Evolutionary conservation across 257 asterid species (phyloP).

Genomic region (Lavandula angustifolia): DNA sequence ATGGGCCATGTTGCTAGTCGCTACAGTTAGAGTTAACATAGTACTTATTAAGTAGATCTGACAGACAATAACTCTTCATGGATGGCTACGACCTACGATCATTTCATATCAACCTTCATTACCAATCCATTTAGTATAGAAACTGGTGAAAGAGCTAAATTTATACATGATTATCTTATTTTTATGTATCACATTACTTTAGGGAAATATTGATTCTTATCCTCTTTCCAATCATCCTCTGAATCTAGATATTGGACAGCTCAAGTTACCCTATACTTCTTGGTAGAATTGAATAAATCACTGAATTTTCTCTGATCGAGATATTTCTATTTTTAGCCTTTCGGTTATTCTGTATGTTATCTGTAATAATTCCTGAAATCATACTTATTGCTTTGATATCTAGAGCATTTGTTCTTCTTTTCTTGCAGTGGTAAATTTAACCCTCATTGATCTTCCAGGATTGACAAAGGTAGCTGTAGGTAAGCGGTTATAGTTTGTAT

Average conservation of each 20-base stretch:
- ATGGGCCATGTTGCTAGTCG: background rate
- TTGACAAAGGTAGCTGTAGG: conserved; percentile 98
- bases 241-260: background rate
- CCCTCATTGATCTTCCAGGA: conserved; percentile 98
- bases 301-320: conserved; percentile 7
- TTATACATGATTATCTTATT: background rate
- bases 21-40: background rate
- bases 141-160: conserved; percentile 10
- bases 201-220: background rate
- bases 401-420: conserved; percentile 18
- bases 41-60: background rate
- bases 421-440: conserved; percentile 83
- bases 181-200: conserved; percentile 2
- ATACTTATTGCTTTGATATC: conserved; percentile 9
- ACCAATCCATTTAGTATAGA: conserved; percentile 11
- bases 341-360: conserved; percentile 4
- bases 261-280: conserved; percentile 8
- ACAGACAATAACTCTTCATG: background rate
- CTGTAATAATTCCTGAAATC: conserved; percentile 14
- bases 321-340: background rate
- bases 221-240: conserved; percentile 9
- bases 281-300: conserved; percentile 1
- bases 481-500: conserved; percentile 37
- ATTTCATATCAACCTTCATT: background rate
- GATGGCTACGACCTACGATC: background rate